These are phyloP conservation scores for Paraphaeosphaeria minitans DNA, from an alignment of 2,329 filamentous ascomycete species.

Conservation along the genomic window DNA sequence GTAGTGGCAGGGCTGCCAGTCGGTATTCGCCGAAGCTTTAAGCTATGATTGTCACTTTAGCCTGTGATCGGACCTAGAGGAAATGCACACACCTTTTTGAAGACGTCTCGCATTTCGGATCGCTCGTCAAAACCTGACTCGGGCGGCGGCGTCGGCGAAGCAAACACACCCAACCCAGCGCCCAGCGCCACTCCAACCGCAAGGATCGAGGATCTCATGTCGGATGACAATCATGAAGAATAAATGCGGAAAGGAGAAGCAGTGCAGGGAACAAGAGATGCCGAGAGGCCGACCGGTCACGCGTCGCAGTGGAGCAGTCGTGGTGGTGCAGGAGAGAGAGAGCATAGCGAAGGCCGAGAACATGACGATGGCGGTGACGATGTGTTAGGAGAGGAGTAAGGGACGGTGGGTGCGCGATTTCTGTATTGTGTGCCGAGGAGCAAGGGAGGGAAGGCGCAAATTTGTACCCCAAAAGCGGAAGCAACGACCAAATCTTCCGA, in stretches of 20 bases:
- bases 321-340: background rate
- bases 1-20: slow-evolving; percentile 47
- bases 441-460: background rate
- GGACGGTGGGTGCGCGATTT: background rate
- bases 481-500: too few species aligned
- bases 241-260: background rate
- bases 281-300: background rate
- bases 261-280: background rate
- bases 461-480: too few species aligned
- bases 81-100: background rate
- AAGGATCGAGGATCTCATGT: background rate
- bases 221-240: background rate
- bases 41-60: background rate
- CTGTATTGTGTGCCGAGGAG: too few species aligned
- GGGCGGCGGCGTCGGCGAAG: background rate
- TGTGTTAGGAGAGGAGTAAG: background rate
- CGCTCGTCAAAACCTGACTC: background rate
- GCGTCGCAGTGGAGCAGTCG: background rate
- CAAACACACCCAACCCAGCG: too few species aligned
- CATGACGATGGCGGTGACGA: background rate
- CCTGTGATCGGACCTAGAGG: background rate
- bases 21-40: slow-evolving; percentile 2
- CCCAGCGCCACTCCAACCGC: background rate
- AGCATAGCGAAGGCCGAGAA: background rate
- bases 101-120: background rate